Evolutionary conservation across 192 early-diverging fungal genomes (phyloP), one percentile per base, ranked within the genome.

Genomic region (Coemansia sp.): DNA sequence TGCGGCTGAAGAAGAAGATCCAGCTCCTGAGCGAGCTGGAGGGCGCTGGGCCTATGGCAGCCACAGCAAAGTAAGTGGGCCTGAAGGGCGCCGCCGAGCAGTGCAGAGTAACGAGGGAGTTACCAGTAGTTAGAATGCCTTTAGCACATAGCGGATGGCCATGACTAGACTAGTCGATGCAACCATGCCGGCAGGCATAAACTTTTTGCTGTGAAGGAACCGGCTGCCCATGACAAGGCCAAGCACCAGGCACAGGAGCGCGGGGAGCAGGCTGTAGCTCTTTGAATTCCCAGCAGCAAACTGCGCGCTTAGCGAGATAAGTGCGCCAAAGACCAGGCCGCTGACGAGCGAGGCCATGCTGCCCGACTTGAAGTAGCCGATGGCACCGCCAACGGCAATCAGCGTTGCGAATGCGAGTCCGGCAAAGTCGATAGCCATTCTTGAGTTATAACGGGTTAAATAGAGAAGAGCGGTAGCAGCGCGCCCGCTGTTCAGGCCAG

Each of bases 161-260:
- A 70, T 70, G 19, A 58, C 31, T 12, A 70, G 55, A 22, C 60
- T 62, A 7, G 45, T 40, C 5, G 34, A 22, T 6, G 60, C 49
- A 10, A 70, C 59, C 60, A 70, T 58, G 40, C 67, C 67, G 7
- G 54, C 67, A 0, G 67, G 67, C 67, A 70, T 70, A 27, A 70
- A 45, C 59, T 63, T 70, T 23, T 47, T 58, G 60, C 60, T 70
- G n/a, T 36, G 26, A 45, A 58, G 3, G 27, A 58, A 70, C 31
- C 67, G 67, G 22, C 51, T 41, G 29, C 60, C 67, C 67, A 70
- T 70, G 22, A 70, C 47, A 0, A 62, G 29, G 39, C 34, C 46
- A 14, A 70, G 38, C 5, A 56, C 54, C 19, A 58, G 42, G 51
- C 67, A 70, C 31, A 58, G 32, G 10, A n/a, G 22, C 4, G 53